phyloP scores from a whole-genome alignment of 768 basidiomycete species.

The Kockovaella imperatae region DNA sequence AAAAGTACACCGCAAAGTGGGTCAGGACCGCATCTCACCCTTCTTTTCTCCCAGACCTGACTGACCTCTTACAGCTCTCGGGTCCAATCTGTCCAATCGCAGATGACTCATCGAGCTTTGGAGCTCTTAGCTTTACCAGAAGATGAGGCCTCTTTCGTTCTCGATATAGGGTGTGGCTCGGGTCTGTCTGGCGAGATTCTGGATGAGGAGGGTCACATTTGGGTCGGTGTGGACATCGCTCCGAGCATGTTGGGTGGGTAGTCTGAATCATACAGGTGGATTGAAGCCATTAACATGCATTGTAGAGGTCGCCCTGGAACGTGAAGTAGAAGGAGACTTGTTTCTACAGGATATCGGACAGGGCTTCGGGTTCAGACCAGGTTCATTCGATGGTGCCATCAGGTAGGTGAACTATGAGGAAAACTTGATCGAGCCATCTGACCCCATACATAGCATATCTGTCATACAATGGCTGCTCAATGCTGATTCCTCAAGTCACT shows the following conservation, averaged over 20 bases:
- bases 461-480: conserved; percentile 99
- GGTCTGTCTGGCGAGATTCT: conserved; percentile 93
- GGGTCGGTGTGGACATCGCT: conserved; percentile 89
- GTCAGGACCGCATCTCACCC: conserved; percentile 28
- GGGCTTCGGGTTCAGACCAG: conserved; percentile 92
- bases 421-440: not conserved
- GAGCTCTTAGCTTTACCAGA: conserved; percentile 78
- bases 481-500: conserved; percentile 72
- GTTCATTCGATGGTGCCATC: conserved; percentile 95
- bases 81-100: conserved; percentile 90
- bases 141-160: conserved; percentile 70
- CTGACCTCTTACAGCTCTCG: conserved; percentile 59
- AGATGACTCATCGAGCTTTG: conserved; percentile 93
- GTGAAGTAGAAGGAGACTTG: conserved; percentile 91
- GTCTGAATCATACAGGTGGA: not conserved
- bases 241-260: conserved; percentile 90
- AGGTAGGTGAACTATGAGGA: conserved; percentile 53
- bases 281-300: not conserved
- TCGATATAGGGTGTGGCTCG: conserved; percentile 97
- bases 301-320: conserved; percentile 88
- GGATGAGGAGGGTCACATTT: conserved; percentile 84
- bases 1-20: conserved; percentile 94
- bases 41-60: not conserved
- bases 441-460: conserved; percentile 61
- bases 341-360: conserved; percentile 97